Evolutionary conservation across 768 basidiomycete genomes (phyloP).

Genomic region (Mycena olivaceomarginata): DNA sequence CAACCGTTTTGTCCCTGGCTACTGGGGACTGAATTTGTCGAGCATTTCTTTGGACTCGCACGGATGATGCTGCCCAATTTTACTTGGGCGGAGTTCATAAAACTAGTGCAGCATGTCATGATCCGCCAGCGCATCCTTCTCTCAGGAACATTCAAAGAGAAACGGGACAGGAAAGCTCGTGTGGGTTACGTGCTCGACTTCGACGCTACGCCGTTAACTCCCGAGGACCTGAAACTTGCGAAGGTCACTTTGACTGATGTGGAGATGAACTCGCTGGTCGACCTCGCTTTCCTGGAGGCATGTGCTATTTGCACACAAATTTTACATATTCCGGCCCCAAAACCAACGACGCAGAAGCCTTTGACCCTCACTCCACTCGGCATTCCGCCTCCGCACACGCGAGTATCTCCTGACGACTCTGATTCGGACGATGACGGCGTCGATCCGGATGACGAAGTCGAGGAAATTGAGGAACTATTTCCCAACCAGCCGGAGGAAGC

Average conservation of each 20-base stretch:
- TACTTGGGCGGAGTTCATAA: slow-evolving; percentile 50
- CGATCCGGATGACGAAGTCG: no score
- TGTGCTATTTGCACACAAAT: slow-evolving; percentile 42
- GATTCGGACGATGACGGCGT: slow-evolving; percentile 17
- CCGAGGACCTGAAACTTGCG: slow-evolving; percentile 25
- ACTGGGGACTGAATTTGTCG: slow-evolving; percentile 50
- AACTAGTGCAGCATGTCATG: slow-evolving; percentile 51
- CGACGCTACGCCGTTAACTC: slow-evolving; percentile 36
- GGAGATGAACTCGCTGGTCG: slow-evolving; percentile 35
- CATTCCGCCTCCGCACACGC: not conserved
- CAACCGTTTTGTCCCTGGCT: slow-evolving; percentile 51
- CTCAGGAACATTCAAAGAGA: slow-evolving; percentile 43
- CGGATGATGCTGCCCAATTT: slow-evolving; percentile 52
- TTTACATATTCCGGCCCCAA: slow-evolving; percentile 36
- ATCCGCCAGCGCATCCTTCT: slow-evolving; percentile 51
- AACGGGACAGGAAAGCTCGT: slow-evolving; percentile 41
- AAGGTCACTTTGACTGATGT: slow-evolving; percentile 7
- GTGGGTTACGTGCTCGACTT: slow-evolving; percentile 49
- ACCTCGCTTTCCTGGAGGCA: slow-evolving; percentile 40
- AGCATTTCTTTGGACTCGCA: slow-evolving; percentile 54
- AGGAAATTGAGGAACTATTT: not conserved
- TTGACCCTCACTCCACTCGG: slow-evolving; percentile 28
- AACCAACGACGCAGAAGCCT: not conserved
- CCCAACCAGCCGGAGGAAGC: not conserved
- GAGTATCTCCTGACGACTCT: not conserved